These are phyloP conservation scores for Pseudonectria foliicola DNA, from an alignment of 2,329 filamentous ascomycete genomes.

Conservation along the genomic window DNA sequence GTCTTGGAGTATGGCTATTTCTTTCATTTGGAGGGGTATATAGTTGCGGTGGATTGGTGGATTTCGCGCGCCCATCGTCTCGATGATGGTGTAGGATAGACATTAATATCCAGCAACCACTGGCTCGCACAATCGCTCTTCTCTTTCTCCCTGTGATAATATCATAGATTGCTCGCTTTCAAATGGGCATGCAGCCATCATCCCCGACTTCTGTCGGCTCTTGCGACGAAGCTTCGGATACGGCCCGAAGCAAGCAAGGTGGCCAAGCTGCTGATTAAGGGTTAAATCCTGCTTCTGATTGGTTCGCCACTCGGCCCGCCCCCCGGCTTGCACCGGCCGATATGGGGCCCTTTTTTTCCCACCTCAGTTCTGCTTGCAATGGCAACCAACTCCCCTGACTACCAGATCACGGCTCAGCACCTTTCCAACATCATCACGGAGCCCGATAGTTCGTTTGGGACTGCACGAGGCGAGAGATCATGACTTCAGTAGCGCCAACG, in stretches of 20 bases:
- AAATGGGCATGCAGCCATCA: too few species aligned
- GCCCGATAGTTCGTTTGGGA: too few species aligned
- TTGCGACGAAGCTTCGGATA: too few species aligned
- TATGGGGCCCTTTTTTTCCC: conserved; percentile 21
- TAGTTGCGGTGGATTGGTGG: conserved; percentile 22
- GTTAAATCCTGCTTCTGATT: conserved; percentile 14
- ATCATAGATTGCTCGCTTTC: too few species aligned
- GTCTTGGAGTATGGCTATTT: conserved; percentile 23
- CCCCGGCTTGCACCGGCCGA: conserved; percentile 9
- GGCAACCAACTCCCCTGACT: conserved; percentile 15
- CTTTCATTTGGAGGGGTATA: conserved; percentile 21
- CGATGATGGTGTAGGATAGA: neutral
- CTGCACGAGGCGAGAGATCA: conserved; percentile 11
- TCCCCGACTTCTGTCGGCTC: too few species aligned
- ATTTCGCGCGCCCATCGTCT: neutral
- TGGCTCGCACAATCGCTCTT: too few species aligned
- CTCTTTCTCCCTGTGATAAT: too few species aligned
- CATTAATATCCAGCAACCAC: too few species aligned
- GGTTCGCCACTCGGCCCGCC: conserved; percentile 8
- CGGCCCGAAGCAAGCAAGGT: neutral
- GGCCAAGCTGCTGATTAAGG: conserved; percentile 15
- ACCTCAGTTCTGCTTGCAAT: conserved; percentile 16
- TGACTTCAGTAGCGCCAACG: conserved; percentile 34
- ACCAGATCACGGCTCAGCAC: neutral
- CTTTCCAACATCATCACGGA: neutral